Evolutionary conservation across 192 early-diverging fungal genomes (phyloP).

Genomic region (Jimgerdemannia lactiflua): DNA sequence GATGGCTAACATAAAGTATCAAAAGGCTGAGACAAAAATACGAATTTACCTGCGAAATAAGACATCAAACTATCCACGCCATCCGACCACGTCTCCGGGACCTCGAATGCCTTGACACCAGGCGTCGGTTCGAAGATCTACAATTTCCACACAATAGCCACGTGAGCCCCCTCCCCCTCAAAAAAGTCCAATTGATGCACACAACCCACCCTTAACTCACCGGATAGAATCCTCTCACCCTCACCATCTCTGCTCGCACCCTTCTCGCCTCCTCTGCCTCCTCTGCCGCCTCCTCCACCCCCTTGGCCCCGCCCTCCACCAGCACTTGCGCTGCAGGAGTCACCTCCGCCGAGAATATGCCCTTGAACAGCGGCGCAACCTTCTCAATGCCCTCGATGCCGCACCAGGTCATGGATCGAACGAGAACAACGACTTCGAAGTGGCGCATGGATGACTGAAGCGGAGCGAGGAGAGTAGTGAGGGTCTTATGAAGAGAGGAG

Average conservation of each 20-base stretch:
- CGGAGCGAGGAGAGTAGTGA: constrained; percentile 12
- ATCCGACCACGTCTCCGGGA: constrained; percentile 38
- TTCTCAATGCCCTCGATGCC: constrained; percentile 47
- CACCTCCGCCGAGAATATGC: constrained; percentile 42
- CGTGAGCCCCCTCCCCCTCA: constrained; percentile 9
- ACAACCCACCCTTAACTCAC: constrained; percentile 24
- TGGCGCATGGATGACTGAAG: neutral
- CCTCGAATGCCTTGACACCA: constrained; percentile 26
- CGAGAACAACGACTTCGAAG: constrained; percentile 36
- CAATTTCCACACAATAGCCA: constrained; percentile 1
- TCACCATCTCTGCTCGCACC: constrained; percentile 1
- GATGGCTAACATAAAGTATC: too few species aligned
- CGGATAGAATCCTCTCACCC: constrained; percentile 46
- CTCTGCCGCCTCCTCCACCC: constrained; percentile 10
- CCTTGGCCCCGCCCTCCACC: constrained; percentile 2
- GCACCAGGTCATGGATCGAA: constrained; percentile 32
- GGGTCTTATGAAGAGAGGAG: constrained; percentile 1
- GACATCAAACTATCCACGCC: constrained; percentile 7
- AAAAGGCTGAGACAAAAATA: too few species aligned
- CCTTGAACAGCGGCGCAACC: constrained; percentile 40
- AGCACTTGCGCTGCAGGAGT: constrained; percentile 15
- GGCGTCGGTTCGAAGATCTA: constrained; percentile 11
- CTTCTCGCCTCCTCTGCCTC: constrained; percentile 11
- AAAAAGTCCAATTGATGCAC: constrained; percentile 12
- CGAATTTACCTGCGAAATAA: neutral